These are phyloP conservation scores for Pseudonectria foliicola DNA, from an alignment of 2,329 filamentous ascomycete species.

Conservation along the genomic window DNA sequence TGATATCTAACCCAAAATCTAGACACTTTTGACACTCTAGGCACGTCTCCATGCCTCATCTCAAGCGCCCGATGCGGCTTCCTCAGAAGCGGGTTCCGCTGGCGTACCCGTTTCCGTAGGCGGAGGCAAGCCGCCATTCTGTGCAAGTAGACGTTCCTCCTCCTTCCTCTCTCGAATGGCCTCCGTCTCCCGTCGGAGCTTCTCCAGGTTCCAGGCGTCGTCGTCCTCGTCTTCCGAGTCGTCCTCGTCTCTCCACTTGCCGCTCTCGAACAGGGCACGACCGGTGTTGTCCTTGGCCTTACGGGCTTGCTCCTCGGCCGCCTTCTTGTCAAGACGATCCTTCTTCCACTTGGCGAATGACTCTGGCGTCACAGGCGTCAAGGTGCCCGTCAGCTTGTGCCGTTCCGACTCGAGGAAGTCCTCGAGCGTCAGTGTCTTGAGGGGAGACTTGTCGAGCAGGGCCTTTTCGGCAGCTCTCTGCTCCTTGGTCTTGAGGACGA, in stretches of 20 bases:
- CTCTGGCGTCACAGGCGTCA: slow-evolving; percentile 91
- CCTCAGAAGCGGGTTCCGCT: slow-evolving; percentile 8
- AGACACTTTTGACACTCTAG: slow-evolving; percentile 14
- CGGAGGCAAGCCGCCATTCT: slow-evolving; percentile 20
- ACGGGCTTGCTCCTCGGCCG: slow-evolving; percentile 82
- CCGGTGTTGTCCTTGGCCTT: slow-evolving; percentile 94
- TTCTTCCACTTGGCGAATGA: slow-evolving; percentile 96
- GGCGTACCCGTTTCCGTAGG: slow-evolving; percentile 9
- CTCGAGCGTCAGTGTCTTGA: slow-evolving; percentile 90
- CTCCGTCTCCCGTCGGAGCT: slow-evolving; percentile 79
- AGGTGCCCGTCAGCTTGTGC: slow-evolving; percentile 83
- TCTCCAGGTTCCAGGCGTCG: slow-evolving; percentile 74
- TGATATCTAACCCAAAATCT: slow-evolving; percentile 10
- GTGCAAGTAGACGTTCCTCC: slow-evolving; percentile 53
- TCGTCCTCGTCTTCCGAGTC: slow-evolving; percentile 56
- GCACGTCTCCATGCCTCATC: slow-evolving; percentile 3
- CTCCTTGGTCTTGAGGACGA: slow-evolving; percentile 95
- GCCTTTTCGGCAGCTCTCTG: slow-evolving; percentile 94
- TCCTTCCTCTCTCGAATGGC: slow-evolving; percentile 66
- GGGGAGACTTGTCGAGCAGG: slow-evolving; percentile 86
- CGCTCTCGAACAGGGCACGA: slow-evolving; percentile 90
- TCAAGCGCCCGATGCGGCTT: slow-evolving; percentile 20
- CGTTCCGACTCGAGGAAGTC: slow-evolving; percentile 96
- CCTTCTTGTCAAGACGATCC: slow-evolving; percentile 89
- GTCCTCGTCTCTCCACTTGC: slow-evolving; percentile 73